Evolutionary conservation across 352 stramenopile genomes (phyloP).

Genomic region (Phytophthora foliorum): DNA sequence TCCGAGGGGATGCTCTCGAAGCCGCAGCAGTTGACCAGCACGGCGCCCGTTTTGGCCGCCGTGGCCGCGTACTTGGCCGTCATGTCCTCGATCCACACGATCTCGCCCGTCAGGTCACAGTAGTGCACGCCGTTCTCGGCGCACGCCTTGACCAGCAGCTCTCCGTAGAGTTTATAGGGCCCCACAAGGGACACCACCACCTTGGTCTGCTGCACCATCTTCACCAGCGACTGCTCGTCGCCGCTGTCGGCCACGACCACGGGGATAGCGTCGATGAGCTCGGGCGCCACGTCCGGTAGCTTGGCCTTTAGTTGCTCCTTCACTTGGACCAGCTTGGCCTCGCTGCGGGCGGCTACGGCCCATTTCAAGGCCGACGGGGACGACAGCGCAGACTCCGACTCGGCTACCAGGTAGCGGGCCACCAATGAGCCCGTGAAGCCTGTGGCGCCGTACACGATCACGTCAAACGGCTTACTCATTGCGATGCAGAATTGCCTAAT

Average conservation of each 20-base stretch:
- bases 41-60: constrained; percentile 71
- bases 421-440: constrained; percentile 91
- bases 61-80: constrained; percentile 65
- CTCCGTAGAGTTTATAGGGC: constrained; percentile 90
- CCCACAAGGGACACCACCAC: constrained; percentile 88
- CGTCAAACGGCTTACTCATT: constrained; percentile 60
- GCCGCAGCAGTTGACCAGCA: constrained; percentile 90
- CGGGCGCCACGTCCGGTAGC: constrained; percentile 44
- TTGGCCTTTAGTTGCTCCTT: constrained; percentile 66
- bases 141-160: constrained; percentile 86
- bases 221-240: constrained; percentile 68
- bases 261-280: constrained; percentile 55
- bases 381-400: constrained; percentile 46
- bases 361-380: constrained; percentile 68
- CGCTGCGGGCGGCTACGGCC: constrained; percentile 88
- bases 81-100: constrained; percentile 88
- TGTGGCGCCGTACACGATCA: constrained; percentile 91
- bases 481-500: constrained; percentile 11
- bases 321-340: constrained; percentile 73
- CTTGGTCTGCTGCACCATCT: constrained; percentile 82
- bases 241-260: constrained; percentile 64
- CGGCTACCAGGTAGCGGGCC: constrained; percentile 67
- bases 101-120: constrained; percentile 93
- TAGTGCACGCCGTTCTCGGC: constrained; percentile 92
- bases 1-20: constrained; percentile 93